These are phyloP conservation scores for Talaromyces sp. DNA, from an alignment of 2,329 filamentous ascomycete species.

Conservation along the genomic window DNA sequence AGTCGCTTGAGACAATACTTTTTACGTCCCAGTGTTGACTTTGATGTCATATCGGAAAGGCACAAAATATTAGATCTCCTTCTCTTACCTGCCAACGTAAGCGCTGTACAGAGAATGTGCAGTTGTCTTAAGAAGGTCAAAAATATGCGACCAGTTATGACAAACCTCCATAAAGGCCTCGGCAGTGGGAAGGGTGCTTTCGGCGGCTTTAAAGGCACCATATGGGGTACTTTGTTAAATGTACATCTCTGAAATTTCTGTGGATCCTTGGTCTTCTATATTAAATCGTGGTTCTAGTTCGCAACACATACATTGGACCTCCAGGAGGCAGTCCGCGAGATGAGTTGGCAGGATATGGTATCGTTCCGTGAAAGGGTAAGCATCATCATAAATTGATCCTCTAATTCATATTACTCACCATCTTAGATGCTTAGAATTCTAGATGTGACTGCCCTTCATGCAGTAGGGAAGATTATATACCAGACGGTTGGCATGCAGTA, in stretches of 20 bases:
- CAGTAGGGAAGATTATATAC: conserved; percentile 65
- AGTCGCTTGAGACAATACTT: conserved; percentile 71
- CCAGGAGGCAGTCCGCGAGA: conserved; percentile 56
- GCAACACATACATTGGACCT: conserved; percentile 66
- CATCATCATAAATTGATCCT: not conserved
- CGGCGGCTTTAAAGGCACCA: conserved; percentile 57
- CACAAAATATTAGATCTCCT: conserved; percentile 65
- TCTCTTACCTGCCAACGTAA: conserved; percentile 61
- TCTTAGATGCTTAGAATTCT: conserved; percentile 55
- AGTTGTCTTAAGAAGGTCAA: conserved; percentile 65
- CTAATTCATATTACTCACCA: not conserved
- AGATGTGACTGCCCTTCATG: conserved; percentile 54
- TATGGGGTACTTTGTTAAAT: conserved; percentile 66
- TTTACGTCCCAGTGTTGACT: conserved; percentile 67
- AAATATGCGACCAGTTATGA: conserved; percentile 65
- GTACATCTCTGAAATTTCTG: conserved; percentile 27
- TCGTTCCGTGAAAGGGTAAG: conserved; percentile 51
- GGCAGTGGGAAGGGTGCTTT: conserved; percentile 49
- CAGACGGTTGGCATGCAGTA: conserved; percentile 47
- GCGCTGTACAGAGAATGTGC: conserved; percentile 51
- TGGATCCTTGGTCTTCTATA: not conserved
- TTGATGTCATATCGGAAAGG: conserved; percentile 63
- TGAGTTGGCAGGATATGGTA: conserved; percentile 51
- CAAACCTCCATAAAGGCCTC: conserved; percentile 72
- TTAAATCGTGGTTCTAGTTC: conserved; percentile 49